These are phyloP conservation scores for Russula foetens DNA, from an alignment of 768 basidiomycete genomes.

Conservation along the genomic window DNA sequence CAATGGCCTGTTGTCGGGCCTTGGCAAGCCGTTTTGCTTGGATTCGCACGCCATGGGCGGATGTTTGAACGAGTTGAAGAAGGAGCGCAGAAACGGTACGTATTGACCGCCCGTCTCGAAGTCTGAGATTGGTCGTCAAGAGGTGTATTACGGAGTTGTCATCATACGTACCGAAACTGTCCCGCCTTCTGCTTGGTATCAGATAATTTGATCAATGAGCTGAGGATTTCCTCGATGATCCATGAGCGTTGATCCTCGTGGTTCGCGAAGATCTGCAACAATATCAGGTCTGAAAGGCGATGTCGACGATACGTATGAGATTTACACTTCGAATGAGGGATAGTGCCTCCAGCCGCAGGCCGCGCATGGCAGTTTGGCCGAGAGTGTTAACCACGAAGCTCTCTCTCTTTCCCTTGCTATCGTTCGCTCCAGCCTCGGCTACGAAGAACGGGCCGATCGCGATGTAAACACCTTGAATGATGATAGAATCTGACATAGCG, in stretches of 20 bases:
- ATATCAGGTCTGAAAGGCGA: conserved; percentile 1
- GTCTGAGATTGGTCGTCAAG: conserved; percentile 34
- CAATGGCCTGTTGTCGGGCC: conserved; percentile 50
- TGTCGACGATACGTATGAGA: not conserved
- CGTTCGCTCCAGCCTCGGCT: conserved; percentile 54
- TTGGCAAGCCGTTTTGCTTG: conserved; percentile 56
- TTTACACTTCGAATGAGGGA: conserved; percentile 79
- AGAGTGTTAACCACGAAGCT: conserved; percentile 54
- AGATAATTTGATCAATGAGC: conserved; percentile 82
- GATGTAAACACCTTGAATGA: conserved; percentile 89
- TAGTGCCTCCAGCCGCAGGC: conserved; percentile 72
- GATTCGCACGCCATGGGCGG: conserved; percentile 79
- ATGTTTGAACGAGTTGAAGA: conserved; percentile 94
- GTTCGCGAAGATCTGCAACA: conserved; percentile 74
- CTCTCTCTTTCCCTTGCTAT: conserved; percentile 50
- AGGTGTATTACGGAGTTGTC: not conserved
- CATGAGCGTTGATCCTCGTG: conserved; percentile 87
- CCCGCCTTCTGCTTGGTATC: conserved; percentile 87
- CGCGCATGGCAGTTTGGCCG: conserved; percentile 74
- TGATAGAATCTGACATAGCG: conserved; percentile 82
- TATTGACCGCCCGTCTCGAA: conserved; percentile 86
- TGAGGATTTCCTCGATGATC: conserved; percentile 97
- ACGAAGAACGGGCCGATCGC: conserved; percentile 93
- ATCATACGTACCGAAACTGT: conserved; percentile 63
- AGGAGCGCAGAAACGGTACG: conserved; percentile 90